A percentile compares a stretch with the other conserved stretches of the same genome.
These are phyloP conservation scores for Mycena venus DNA, from an alignment of 768 basidiomycete species.

Conservation along the genomic window DNA sequence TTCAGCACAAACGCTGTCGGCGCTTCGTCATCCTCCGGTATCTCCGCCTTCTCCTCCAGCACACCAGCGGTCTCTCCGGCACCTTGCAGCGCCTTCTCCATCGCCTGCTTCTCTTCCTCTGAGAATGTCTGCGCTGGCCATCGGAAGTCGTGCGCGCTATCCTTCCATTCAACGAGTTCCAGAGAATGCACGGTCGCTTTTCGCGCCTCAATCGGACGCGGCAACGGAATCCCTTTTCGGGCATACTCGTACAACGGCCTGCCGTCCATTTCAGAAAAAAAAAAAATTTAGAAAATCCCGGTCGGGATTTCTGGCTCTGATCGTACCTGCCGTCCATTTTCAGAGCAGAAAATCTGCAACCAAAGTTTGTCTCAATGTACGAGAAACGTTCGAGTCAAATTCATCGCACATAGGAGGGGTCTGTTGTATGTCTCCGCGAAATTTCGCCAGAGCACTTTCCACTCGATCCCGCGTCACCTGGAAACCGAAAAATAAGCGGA, in stretches of 20 bases:
- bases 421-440: constrained; percentile 91
- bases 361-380: constrained; percentile 18
- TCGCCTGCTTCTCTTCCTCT: constrained; percentile 74
- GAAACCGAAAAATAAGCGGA: not conserved
- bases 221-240: constrained; percentile 89
- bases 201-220: constrained; percentile 93
- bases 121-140: constrained; percentile 84
- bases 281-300: too few species aligned
- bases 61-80: constrained; percentile 53
- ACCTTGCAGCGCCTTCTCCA: constrained; percentile 73
- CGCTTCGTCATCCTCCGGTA: constrained; percentile 44
- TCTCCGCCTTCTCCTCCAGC: constrained; percentile 57
- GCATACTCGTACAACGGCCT: constrained; percentile 97
- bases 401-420: constrained; percentile 88
- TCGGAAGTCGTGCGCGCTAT: constrained; percentile 80
- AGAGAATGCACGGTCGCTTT: constrained; percentile 86
- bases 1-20: constrained; percentile 88
- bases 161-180: constrained; percentile 84
- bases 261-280: constrained; percentile 99
- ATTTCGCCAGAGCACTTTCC: constrained; percentile 75
- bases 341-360: constrained; percentile 90
- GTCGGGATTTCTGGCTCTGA: too few species aligned
- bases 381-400: not conserved
- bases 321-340: constrained; percentile 99
- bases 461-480: constrained; percentile 74